These are phyloP conservation scores for Planoprotostelium fungivorum DNA, from an alignment of 78 protist species.

Conservation along the genomic window DNA sequence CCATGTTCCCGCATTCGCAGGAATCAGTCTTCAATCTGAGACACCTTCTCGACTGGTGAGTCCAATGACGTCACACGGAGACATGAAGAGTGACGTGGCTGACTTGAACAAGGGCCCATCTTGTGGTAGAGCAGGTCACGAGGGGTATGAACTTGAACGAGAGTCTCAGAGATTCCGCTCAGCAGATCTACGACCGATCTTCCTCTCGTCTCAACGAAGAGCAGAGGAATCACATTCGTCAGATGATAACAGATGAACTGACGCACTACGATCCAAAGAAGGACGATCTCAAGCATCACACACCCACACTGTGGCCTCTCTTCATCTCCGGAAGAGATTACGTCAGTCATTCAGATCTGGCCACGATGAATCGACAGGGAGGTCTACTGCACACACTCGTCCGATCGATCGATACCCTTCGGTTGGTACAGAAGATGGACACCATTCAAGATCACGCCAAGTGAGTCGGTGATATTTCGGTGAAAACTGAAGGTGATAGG, in stretches of 20 bases:
- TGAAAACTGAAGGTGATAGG: no score
- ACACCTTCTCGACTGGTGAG: constrained; percentile 37
- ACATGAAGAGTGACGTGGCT: background rate
- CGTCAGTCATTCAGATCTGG: background rate
- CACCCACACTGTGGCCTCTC: background rate
- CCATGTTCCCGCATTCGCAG: constrained; percentile 16
- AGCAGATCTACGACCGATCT: background rate
- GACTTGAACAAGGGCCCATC: background rate
- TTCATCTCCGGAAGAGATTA: background rate
- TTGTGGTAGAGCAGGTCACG: constrained; percentile 32
- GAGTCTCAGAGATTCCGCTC: background rate
- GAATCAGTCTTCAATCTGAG: constrained; percentile 37
- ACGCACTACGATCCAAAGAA: background rate
- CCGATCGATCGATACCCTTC: no score
- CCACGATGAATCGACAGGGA: background rate
- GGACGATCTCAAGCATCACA: background rate
- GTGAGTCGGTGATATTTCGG: no score
- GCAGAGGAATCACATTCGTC: background rate
- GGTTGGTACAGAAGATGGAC: no score
- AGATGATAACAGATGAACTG: background rate
- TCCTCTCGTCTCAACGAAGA: background rate
- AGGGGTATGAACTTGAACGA: constrained; percentile 14
- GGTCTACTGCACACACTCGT: background rate
- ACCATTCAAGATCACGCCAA: no score
- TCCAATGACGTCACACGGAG: no score